Conservation (phyloP, 371 early-diverging fungal genomes). For the Zopfochytrium polystomum region DNA sequence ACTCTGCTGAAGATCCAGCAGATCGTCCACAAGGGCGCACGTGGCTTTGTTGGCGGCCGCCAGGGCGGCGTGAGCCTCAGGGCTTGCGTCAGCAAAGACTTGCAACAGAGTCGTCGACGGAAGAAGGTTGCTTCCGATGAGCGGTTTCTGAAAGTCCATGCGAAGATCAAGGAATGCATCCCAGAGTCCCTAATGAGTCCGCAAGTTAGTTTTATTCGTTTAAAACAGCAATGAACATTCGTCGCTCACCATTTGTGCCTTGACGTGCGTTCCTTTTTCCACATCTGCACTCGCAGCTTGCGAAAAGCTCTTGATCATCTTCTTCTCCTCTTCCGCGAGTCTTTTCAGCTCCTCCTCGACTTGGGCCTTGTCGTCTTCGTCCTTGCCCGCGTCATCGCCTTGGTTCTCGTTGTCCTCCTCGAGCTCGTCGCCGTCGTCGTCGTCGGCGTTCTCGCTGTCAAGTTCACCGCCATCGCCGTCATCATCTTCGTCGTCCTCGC, state of each 20-base stretch:
- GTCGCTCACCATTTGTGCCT: slow-evolving; percentile 57
- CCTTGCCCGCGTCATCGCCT: slow-evolving; percentile 31
- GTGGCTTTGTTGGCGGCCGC: slow-evolving; percentile 4
- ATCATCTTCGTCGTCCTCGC: slow-evolving; percentile 22
- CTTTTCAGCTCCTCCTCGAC: slow-evolving; percentile 63
- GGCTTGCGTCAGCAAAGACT: slow-evolving; percentile 4
- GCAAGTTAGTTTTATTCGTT: background rate
- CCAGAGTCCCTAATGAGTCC: slow-evolving; percentile 61
- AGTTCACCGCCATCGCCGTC: slow-evolving; percentile 24
- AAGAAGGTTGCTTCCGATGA: slow-evolving; percentile 73
- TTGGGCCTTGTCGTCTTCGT: slow-evolving; percentile 6
- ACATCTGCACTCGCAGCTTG: slow-evolving; percentile 74
- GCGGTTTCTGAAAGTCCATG: slow-evolving; percentile 81
- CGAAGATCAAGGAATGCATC: slow-evolving; percentile 82
- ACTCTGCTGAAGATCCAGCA: slow-evolving; percentile 39
- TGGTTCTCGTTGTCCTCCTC: slow-evolving; percentile 22
- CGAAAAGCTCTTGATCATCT: slow-evolving; percentile 63
- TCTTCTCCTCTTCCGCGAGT: slow-evolving; percentile 78
- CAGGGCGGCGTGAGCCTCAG: slow-evolving; percentile 1
- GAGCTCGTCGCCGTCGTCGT: slow-evolving; percentile 20
- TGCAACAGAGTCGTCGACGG: slow-evolving; percentile 48
- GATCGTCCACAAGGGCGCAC: slow-evolving; percentile 14
- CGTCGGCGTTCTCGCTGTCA: slow-evolving; percentile 16
- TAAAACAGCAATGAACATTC: slow-evolving; percentile 1
- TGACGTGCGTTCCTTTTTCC: slow-evolving; percentile 87